phyloP scores from a whole-genome alignment of 441 rosid species.

The Cnidoscolus chayamansa region DNA sequence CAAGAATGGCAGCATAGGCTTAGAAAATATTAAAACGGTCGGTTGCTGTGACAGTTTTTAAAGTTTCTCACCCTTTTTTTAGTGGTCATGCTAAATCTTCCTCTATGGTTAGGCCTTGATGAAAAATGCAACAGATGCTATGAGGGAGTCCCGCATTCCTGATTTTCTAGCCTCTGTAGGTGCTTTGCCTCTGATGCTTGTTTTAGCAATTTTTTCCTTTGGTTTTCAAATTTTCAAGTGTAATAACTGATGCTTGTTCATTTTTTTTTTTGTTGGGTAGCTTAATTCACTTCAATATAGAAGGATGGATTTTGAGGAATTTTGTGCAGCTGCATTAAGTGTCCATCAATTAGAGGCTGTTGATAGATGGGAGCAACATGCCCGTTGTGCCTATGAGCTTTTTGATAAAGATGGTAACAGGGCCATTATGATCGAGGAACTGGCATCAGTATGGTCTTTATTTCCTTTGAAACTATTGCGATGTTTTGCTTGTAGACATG shows the following conservation, averaged over 20 bases:
- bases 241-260: background rate
- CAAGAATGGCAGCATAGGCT: conserved; percentile 70
- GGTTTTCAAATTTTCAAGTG: conserved; percentile 12
- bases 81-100: conserved; percentile 15
- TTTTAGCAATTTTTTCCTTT: background rate
- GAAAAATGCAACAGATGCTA: conserved; percentile 83
- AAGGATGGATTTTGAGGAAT: conserved; percentile 85
- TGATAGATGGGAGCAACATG: conserved; percentile 89
- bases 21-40: conserved; percentile 69
- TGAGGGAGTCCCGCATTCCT: conserved; percentile 80
- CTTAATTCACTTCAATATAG: conserved; percentile 85
- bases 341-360: conserved; percentile 87
- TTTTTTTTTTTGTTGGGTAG: conserved; percentile 31
- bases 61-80: conserved; percentile 1
- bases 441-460: conserved; percentile 64
- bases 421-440: conserved; percentile 80
- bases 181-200: conserved; percentile 18
- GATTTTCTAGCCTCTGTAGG: conserved; percentile 80
- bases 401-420: conserved; percentile 93
- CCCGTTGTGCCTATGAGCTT: conserved; percentile 92
- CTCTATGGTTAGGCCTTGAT: conserved; percentile 52
- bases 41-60: conserved; percentile 14
- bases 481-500: background rate
- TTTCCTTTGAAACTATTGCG: background rate
- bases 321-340: conserved; percentile 77